phyloP scores from a whole-genome alignment of 805 yeast species.

The Ogataea naganishii region DNA sequence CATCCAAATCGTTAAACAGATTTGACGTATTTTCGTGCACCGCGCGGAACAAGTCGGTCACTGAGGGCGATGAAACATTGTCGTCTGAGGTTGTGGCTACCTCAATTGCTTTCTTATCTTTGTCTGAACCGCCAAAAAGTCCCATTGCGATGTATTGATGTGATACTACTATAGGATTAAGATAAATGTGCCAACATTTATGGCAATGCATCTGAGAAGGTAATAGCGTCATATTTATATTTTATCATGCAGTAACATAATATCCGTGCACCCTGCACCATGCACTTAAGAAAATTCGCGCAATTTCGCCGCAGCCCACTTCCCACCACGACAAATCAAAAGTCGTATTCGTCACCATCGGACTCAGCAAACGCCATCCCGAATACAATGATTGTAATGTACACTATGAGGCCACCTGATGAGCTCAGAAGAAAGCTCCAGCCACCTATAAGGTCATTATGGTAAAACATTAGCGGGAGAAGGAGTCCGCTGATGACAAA shows the following conservation, averaged over 20 bases:
- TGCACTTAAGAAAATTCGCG: too few species aligned
- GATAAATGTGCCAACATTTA: too few species aligned
- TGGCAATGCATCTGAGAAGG: too few species aligned
- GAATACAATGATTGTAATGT: slow-evolving; percentile 74
- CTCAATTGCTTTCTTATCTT: slow-evolving; percentile 1
- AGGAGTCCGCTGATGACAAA: slow-evolving; percentile 24
- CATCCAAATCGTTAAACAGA: slow-evolving; percentile 2
- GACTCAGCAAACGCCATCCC: slow-evolving; percentile 58
- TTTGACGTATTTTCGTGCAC: not conserved
- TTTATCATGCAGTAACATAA: too few species aligned
- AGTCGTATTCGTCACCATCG: slow-evolving; percentile 32
- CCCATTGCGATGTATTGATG: too few species aligned
- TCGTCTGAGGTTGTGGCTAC: not conserved
- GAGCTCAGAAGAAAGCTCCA: slow-evolving; percentile 51
- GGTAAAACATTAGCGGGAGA: slow-evolving; percentile 24
- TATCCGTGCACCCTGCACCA: too few species aligned
- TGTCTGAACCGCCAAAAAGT: slow-evolving; percentile 4
- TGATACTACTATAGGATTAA: too few species aligned
- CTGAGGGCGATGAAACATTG: not conserved
- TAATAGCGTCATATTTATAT: too few species aligned
- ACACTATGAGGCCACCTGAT: slow-evolving; percentile 76
- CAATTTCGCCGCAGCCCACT: too few species aligned
- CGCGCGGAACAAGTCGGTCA: not conserved
- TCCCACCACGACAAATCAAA: too few species aligned
- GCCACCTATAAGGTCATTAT: slow-evolving; percentile 16